phyloP scores from a whole-genome alignment of 192 early-diverging fungal genomes.

The Podila verticillata region DNA sequence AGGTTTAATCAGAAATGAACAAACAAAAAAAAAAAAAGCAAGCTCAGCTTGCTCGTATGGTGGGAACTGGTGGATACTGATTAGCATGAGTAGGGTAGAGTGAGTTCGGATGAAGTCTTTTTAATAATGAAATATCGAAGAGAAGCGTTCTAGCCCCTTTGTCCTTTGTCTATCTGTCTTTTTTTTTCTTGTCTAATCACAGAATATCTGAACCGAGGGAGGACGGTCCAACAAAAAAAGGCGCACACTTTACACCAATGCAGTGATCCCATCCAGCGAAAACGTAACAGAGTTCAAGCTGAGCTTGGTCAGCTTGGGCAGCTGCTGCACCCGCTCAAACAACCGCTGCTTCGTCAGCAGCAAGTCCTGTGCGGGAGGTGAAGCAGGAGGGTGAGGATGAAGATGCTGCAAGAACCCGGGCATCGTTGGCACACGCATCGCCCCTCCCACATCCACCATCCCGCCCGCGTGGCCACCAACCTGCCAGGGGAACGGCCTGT shows the following conservation, averaged over 20 bases:
- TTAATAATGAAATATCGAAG: too few relatives aligned
- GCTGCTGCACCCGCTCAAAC: conserved; percentile 21
- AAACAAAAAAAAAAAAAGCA: too few relatives aligned
- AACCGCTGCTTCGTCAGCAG: conserved; percentile 13
- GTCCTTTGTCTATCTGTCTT: too few relatives aligned
- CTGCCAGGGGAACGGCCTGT: not conserved
- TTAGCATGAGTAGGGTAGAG: too few relatives aligned
- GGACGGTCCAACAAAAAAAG: too few relatives aligned
- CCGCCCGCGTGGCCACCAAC: not conserved
- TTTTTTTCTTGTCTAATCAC: too few relatives aligned
- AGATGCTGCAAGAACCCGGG: not conserved
- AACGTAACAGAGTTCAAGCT: conserved; percentile 33
- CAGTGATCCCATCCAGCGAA: not conserved
- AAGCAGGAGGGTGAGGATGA: not conserved
- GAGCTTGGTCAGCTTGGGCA: conserved; percentile 14
- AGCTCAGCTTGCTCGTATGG: too few relatives aligned
- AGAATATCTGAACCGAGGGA: too few relatives aligned
- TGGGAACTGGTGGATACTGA: too few relatives aligned
- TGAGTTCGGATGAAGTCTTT: too few relatives aligned
- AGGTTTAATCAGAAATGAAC: too few relatives aligned
- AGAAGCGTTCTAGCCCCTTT: too few relatives aligned
- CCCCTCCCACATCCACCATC: not conserved
- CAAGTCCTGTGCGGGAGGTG: not conserved
- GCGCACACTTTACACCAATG: not conserved
- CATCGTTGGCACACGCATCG: not conserved